Conservation (phyloP, 2,329 filamentous ascomycete species). For the Pleurostoma richardsiae region DNA sequence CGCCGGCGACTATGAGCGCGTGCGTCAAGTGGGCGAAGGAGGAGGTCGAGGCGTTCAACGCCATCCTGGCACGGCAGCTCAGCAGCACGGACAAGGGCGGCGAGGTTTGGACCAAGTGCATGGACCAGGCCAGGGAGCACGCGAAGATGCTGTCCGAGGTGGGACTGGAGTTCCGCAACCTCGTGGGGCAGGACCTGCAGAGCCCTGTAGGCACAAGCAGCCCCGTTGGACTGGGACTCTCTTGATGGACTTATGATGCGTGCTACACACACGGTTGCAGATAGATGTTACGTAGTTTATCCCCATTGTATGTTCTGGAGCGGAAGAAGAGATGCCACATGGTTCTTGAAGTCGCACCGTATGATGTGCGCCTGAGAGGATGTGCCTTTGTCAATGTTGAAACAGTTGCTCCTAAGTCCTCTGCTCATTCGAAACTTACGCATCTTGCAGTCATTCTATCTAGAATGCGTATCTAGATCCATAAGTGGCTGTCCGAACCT, state of each 20-base stretch:
- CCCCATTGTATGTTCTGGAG: too few species aligned
- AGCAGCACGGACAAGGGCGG: slow-evolving; percentile 78
- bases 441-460: too few species aligned
- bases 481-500: too few species aligned
- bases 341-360: too few species aligned
- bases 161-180: slow-evolving; percentile 80
- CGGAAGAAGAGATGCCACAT: too few species aligned
- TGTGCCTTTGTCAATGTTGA: too few species aligned
- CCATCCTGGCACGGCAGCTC: slow-evolving; percentile 74
- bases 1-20: slow-evolving; percentile 81
- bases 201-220: slow-evolving; percentile 14
- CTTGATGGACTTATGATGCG: slow-evolving; percentile 10
- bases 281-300: too few species aligned
- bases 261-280: not conserved
- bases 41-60: slow-evolving; percentile 86
- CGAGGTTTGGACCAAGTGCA: slow-evolving; percentile 74
- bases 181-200: slow-evolving; percentile 61
- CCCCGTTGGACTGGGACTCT: slow-evolving; percentile 37
- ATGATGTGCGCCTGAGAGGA: too few species aligned
- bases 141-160: slow-evolving; percentile 77
- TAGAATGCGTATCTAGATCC: too few species aligned
- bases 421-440: too few species aligned
- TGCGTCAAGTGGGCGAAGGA: slow-evolving; percentile 99
- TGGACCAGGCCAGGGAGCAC: slow-evolving; percentile 76
- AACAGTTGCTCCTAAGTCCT: too few species aligned